Evolutionary conservation across 2,329 filamentous ascomycete genomes (phyloP), one percentile per base, ranked within the genome.

Genomic region (Aspergillus fructus): DNA sequence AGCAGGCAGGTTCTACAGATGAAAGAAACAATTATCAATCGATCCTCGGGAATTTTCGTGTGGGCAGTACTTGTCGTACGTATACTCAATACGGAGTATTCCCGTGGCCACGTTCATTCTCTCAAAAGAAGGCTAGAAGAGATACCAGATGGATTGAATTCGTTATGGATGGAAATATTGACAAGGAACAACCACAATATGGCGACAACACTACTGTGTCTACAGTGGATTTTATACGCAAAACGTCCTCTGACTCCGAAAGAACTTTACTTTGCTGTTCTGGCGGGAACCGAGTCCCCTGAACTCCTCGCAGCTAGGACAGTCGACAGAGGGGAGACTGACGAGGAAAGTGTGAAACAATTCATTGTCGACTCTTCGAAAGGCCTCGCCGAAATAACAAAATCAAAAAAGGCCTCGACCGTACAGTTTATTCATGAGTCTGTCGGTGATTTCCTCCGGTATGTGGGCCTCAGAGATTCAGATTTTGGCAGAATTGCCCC

Each of bases 151-250:
- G 70, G 71, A 0, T 68, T 87, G 0, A 64, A 74, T 54, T 53
- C 55, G 66, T 37, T 60, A 51, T 70, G n/a, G n/a, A n/a, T n/a
- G n/a, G n/a, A n/a, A n/a, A 80, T 86, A 0, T 55, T 86, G 3
- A 76, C 60, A 0, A 73, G 81, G 21, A 82, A 87, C 52, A n/a
- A 53, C 0, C 19, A 70, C 0, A 73, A 82, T 3, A 68, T 67
- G 40, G 66, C 78, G 0, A 68, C 75, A 0, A 62, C 85, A 0
- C 55, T 76, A 0, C 58, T 81, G 0, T 83, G 77, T 27, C 56
- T 86, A 0, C 75, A 81, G 37, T 85, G 79, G 78, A 70, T 87
- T 0, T 68, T 86, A 0, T 85, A 78, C 21, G 73, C 83, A 0
- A 69, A 63, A 8, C 62, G 53, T 4, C 45, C 49, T 2, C 8